Conservation (phyloP, 2,329 filamentous ascomycete genomes). For the Botryotinia convoluta region DNA sequence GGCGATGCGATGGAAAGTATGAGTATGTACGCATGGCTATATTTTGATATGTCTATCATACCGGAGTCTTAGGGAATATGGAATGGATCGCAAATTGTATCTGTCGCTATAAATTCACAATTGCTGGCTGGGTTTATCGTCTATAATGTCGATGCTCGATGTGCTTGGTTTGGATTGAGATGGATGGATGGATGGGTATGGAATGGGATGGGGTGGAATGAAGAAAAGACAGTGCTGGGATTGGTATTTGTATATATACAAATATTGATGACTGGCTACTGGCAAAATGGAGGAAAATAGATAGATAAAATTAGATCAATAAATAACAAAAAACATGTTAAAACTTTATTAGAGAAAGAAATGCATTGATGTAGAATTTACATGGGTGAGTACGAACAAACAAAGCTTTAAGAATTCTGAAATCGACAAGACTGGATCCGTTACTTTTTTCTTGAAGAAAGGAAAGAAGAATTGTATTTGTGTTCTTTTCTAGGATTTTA, state of each 20-base stretch:
- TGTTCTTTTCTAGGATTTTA: too few species aligned
- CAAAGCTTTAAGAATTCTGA: too few species aligned
- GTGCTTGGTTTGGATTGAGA: constrained; percentile 1
- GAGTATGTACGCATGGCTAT: constrained; percentile 10
- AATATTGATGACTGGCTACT: background rate
- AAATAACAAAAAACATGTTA: background rate
- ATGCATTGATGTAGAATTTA: background rate
- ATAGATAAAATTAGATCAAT: background rate
- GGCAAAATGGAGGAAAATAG: background rate
- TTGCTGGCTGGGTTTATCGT: background rate
- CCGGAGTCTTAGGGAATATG: background rate
- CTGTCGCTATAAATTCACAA: constrained; percentile 3
- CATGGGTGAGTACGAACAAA: too few species aligned
- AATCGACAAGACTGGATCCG: too few species aligned
- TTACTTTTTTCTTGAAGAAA: too few species aligned
- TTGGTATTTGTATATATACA: background rate
- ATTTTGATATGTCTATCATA: constrained; percentile 2
- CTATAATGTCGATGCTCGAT: background rate
- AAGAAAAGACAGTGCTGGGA: background rate
- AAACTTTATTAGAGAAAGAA: background rate
- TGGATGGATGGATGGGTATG: background rate
- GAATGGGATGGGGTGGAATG: background rate
- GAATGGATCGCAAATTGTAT: background rate
- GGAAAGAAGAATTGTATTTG: too few species aligned
- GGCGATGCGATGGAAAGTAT: background rate